Base-by-base conservation (phyloP, 139 green algal species). In the Klebsormidium nitens region DNA sequence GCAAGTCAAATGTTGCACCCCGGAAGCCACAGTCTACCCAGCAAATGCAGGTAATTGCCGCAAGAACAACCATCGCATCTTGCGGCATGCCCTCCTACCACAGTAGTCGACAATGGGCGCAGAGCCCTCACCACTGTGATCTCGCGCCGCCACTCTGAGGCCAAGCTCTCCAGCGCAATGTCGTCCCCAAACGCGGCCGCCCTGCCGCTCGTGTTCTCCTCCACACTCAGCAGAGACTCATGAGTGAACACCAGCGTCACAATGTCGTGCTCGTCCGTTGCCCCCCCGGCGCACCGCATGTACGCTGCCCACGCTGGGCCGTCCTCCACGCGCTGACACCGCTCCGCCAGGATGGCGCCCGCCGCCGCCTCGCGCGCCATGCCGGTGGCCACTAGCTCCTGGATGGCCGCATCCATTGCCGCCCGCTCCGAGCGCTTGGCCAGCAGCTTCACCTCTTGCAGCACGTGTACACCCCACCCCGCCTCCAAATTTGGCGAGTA, bases 221-320 rank as follows among this genome's bases (percentile, higher is more conserved):
- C 69, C 26, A 75, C 31, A 28, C 32, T 64, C 19, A 76, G 61
- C 29, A 76, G 31, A 1, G 61, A 60, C 6, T 76, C 69, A 8
- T 76, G 34, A 17, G 69, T 75, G 69, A 74, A 76, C 59, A 74
- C 61, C 58, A 76, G 69, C 35, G 63, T 65, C 19, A 76, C 28
- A 31, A 76, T 75, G 69, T 76, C 69, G 62, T 76, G 61, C 59
- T 76, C 69, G 40, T 75, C 69, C 29, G 39, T 39, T 0, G 60
- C 38, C 34, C 38, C 31, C 14, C 69, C 69, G 5, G 29, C 44
- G 11, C 63, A 8, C 5, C 61, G 57, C 69, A 76, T 76, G 69
- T 72, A 76, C n/a, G 65, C 11, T 8, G 61, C 48, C 69, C 69
- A 76, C 35, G 61, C 65, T 8, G 23, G 23, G 8, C 64, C 69